Conservation (phyloP, 2,329 filamentous ascomycete genomes). For the Atkinsonella hypoxylon region DNA sequence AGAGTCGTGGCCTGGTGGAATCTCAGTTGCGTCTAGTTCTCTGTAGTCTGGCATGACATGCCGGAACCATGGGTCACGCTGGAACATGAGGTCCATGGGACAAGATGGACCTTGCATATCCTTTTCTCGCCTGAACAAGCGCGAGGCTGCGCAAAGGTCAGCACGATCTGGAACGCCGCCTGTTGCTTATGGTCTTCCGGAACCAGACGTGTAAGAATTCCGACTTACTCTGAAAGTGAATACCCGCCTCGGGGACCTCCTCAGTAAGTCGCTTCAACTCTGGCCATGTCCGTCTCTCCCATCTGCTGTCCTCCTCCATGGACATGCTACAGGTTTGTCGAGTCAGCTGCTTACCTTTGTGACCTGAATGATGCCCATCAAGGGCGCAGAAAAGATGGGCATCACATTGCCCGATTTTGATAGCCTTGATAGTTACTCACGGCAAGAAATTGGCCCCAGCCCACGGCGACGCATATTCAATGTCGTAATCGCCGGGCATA, state of each 20-base stretch:
- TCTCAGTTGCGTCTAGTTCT: slow-evolving; percentile 41
- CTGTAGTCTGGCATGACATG: slow-evolving; percentile 60
- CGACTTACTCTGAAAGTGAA: slow-evolving; percentile 59
- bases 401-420: not conserved
- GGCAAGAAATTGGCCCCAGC: slow-evolving; percentile 73
- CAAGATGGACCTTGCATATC: slow-evolving; percentile 36
- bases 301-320: slow-evolving; percentile 30
- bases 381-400: not conserved
- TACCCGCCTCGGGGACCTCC: slow-evolving; percentile 62
- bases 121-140: slow-evolving; percentile 45
- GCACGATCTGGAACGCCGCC: not conserved
- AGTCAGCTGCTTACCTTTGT: not conserved
- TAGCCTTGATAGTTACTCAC: slow-evolving; percentile 34
- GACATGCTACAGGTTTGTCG: slow-evolving; percentile 29
- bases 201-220: not conserved
- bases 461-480: slow-evolving; percentile 84
- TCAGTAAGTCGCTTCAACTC: slow-evolving; percentile 43
- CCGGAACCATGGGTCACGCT: slow-evolving; percentile 62
- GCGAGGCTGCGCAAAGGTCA: slow-evolving; percentile 26
- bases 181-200: not conserved
- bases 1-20: slow-evolving; percentile 55
- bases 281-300: slow-evolving; percentile 54
- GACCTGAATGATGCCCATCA: not conserved
- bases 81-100: slow-evolving; percentile 49
- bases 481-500: slow-evolving; percentile 87